These are phyloP conservation scores for Crotalaria pallida DNA, from an alignment of 306 rosid species.

Conservation along the genomic window DNA sequence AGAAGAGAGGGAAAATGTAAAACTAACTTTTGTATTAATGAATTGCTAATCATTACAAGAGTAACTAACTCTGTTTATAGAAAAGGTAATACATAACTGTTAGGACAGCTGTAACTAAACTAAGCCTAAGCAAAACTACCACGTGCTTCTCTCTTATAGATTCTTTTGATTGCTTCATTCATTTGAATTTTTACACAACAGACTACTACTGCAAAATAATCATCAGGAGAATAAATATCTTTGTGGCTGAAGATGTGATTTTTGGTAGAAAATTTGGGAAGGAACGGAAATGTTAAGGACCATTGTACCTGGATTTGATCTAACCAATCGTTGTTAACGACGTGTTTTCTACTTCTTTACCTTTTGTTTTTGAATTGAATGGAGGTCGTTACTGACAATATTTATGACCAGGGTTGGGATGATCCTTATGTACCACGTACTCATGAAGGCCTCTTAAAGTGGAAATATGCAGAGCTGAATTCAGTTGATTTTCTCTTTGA, in stretches of 20 bases:
- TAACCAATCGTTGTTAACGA: slow-evolving; percentile 3
- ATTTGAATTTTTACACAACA: not conserved
- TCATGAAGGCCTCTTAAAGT: slow-evolving; percentile 94
- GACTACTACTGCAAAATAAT: slow-evolving; percentile 1
- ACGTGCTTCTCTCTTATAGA: no score
- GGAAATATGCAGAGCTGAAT: slow-evolving; percentile 90
- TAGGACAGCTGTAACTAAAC: no score
- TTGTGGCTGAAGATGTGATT: not conserved
- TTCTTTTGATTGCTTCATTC: not conserved
- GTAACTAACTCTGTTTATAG: no score
- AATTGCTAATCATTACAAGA: no score
- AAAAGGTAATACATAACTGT: no score
- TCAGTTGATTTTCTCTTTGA: slow-evolving; percentile 96
- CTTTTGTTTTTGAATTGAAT: slow-evolving; percentile 9
- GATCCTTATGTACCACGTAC: slow-evolving; percentile 97
- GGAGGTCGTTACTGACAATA: slow-evolving; percentile 12
- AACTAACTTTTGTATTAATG: no score
- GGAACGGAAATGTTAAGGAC: not conserved
- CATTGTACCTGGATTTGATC: not conserved
- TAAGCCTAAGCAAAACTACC: no score
- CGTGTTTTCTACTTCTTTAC: not conserved
- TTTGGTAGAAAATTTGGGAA: slow-evolving; percentile 8
- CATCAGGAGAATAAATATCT: slow-evolving; percentile 5
- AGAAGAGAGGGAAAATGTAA: no score
- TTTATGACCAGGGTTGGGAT: slow-evolving; percentile 86